These are phyloP conservation scores for Teunomyces stri DNA, from an alignment of 805 yeast genomes.

Conservation along the genomic window DNA sequence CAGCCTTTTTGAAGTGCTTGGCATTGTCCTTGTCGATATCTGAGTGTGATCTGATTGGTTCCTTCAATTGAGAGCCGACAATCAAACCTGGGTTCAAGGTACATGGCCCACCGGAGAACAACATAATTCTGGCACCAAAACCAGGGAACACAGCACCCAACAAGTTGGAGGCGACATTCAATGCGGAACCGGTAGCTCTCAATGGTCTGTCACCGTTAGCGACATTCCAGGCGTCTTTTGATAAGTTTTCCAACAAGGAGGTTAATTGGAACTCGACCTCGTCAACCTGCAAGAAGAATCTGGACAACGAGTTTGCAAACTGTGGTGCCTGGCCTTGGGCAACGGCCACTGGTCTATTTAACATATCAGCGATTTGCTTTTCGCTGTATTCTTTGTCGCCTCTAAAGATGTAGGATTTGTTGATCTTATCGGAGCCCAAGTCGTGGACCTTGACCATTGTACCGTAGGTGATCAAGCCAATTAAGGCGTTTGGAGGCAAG, in stretches of 20 bases:
- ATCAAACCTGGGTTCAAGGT: slow-evolving; percentile 93
- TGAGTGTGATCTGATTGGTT: slow-evolving; percentile 95
- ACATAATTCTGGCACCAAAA: slow-evolving; percentile 82
- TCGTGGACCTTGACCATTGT: slow-evolving; percentile 91
- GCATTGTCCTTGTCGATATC: slow-evolving; percentile 91
- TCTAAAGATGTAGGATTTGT: slow-evolving; percentile 78
- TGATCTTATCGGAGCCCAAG: slow-evolving; percentile 59
- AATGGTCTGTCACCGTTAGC: slow-evolving; percentile 80
- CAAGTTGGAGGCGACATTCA: slow-evolving; percentile 77
- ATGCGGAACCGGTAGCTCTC: slow-evolving; percentile 91
- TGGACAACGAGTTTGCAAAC: slow-evolving; percentile 39
- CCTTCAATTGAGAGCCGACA: slow-evolving; percentile 87
- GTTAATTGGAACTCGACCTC: slow-evolving; percentile 82
- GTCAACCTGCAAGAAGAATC: slow-evolving; percentile 72
- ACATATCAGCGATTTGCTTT: slow-evolving; percentile 58
- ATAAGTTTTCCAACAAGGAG: slow-evolving; percentile 71
- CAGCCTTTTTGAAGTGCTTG: slow-evolving; percentile 82
- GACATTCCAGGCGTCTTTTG: slow-evolving; percentile 86
- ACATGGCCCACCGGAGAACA: slow-evolving; percentile 94
- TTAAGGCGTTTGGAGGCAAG: slow-evolving; percentile 85
- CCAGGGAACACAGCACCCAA: slow-evolving; percentile 82
- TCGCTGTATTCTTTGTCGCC: slow-evolving; percentile 85
- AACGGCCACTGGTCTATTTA: slow-evolving; percentile 33
- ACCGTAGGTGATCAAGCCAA: slow-evolving; percentile 86
- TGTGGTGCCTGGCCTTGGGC: slow-evolving; percentile 23